Evolutionary conservation across 2,329 filamentous ascomycete species (phyloP), one percentile per base, ranked within the genome.

Genomic region (Talaromyces marneffei): DNA sequence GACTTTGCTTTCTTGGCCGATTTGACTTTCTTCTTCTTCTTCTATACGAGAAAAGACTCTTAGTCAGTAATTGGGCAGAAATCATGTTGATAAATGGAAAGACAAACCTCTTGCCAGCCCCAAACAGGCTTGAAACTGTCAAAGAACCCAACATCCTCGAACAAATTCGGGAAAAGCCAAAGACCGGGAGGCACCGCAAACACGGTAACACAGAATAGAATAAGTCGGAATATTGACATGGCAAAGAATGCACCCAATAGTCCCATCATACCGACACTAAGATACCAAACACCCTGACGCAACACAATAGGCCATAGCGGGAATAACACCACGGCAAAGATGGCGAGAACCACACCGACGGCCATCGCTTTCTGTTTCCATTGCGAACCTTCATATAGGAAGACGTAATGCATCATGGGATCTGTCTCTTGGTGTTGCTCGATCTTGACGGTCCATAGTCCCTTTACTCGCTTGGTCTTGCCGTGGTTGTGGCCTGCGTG

Each of bases 111-210:
- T 75, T 99, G 94, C 94, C 94, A 99, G 63, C 91, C 94, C 93
- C 94, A 99, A 5, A 96, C 78, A 20, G 94, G 94, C 72, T 88
- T 88, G 83, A 99, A 99, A 71, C 90, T 95, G 74, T 99, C 94
- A 76, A 99, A 89, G 79, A 99, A 97, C 7, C 93, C 96, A 29
- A 99, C 94, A 73, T 99, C 94, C 75, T 99, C 94, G 80, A 97
- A 99, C 20, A 99, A 80, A 73, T 99, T 99, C 54, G 94, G 94
- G 78, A 93, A 99, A 48, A 99, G 83, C 94, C 94, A 99, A n/a
- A 99, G 82, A 69, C 94, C 94, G 2, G 94, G 94, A 3, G 92
- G 80, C 0, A 86, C 82, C 16, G 83, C 82, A 72, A 97, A 96
- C 77, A 96, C 92, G 23, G 94, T 97, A 73, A 96, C 78, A 73